phyloP scores from a whole-genome alignment of 352 stramenopile genomes.

The Thraustochytrium sp. region DNA sequence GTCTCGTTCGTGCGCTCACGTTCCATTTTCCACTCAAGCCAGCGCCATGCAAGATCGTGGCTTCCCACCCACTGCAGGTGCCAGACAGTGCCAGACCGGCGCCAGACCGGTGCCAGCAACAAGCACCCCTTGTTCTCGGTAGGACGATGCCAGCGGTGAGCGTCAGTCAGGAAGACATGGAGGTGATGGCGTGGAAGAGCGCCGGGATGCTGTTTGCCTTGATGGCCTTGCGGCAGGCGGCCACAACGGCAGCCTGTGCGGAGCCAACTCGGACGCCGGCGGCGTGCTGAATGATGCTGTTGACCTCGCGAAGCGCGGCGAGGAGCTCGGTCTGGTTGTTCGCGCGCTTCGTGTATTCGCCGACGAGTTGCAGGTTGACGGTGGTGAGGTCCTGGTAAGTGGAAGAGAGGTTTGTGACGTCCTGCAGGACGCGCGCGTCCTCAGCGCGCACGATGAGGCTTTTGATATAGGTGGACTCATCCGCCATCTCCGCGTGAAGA shows the following conservation, averaged over 20 bases:
- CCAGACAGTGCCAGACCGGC: no score
- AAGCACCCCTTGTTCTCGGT: no score
- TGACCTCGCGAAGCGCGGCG: conserved; percentile 81
- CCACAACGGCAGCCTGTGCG: conserved; percentile 70
- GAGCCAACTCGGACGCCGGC: conserved; percentile 72
- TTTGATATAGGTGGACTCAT: conserved; percentile 82
- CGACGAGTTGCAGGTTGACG: conserved; percentile 79
- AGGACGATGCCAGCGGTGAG: no score
- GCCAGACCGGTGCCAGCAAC: no score
- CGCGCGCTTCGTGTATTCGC: conserved; percentile 82
- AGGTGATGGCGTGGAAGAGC: conserved; percentile 38
- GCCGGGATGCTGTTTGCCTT: conserved; percentile 68
- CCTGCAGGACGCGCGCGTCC: conserved; percentile 79
- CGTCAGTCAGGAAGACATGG: no score
- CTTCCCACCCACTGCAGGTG: no score
- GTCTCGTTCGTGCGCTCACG: no score
- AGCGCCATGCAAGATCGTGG: no score
- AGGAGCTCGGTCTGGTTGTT: conserved; percentile 81
- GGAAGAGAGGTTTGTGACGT: conserved; percentile 78
- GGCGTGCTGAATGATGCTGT: conserved; percentile 80
- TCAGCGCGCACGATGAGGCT: conserved; percentile 78
- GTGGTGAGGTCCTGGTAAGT: conserved; percentile 82
- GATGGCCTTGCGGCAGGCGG: conserved; percentile 73
- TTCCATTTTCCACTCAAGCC: no score
- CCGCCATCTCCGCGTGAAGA: conserved; percentile 83